Percentiles rank a stretch among this genome's conserved stretches.
Conservation (phyloP, 371 early-diverging fungal species). For the Mucor indicus region DNA sequence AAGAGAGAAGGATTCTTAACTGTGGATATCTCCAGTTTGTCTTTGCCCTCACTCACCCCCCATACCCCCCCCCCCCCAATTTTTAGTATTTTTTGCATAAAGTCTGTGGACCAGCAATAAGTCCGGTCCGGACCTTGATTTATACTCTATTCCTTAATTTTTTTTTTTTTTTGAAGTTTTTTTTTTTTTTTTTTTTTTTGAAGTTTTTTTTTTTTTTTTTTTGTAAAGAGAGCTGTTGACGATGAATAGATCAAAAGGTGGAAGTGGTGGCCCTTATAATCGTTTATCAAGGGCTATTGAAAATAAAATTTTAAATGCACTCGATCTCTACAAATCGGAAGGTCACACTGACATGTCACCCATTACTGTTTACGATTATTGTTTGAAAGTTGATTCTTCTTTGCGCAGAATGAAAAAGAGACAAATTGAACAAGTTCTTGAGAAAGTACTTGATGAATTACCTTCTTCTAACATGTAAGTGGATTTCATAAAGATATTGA, state of each 20-base stretch:
- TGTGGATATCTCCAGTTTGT: conserved; percentile 1
- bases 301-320: conserved; percentile 19
- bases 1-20: conserved; percentile 26
- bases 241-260: conserved; percentile 11
- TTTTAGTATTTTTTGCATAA: not conserved
- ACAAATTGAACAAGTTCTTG: conserved; percentile 46
- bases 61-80: conserved; percentile 5
- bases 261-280: conserved; percentile 17
- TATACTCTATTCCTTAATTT: not conserved
- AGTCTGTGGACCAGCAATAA: not conserved
- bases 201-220: not conserved
- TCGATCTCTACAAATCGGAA: conserved; percentile 33
- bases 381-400: conserved; percentile 41
- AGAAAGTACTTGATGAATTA: conserved; percentile 24
- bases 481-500: no score
- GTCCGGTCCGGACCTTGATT: conserved; percentile 15
- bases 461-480: no score
- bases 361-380: conserved; percentile 41
- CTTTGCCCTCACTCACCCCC: not conserved
- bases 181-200: not conserved
- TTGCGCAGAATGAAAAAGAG: conserved; percentile 47
- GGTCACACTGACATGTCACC: conserved; percentile 28
- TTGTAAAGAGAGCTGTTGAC: not conserved
- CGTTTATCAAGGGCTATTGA: conserved; percentile 31
- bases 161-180: conserved; percentile 2